phyloP scores from a whole-genome alignment of 176 grass and related monocot species.

The Poa pratensis region DNA sequence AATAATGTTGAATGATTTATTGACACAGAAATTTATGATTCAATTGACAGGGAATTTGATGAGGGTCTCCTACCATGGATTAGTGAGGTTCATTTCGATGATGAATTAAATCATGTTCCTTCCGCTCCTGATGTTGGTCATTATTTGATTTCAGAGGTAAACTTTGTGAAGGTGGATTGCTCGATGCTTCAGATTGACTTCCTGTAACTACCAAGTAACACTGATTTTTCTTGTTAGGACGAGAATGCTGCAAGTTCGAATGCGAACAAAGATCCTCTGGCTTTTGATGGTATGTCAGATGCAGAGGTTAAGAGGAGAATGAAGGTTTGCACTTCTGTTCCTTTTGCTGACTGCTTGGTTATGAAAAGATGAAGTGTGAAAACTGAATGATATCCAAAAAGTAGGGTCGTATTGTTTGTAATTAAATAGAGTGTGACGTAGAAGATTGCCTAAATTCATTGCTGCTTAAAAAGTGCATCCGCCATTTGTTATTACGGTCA shows the following conservation, averaged over 20 bases:
- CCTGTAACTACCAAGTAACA: conserved; percentile 29
- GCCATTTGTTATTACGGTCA: conserved; percentile 6
- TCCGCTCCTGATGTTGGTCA: conserved; percentile 70
- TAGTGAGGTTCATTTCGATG: conserved; percentile 60
- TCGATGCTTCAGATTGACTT: conserved; percentile 32
- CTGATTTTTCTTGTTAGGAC: conserved; percentile 51
- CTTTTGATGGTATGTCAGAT: conserved; percentile 70
- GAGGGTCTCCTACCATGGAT: conserved; percentile 67
- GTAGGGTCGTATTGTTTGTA: not conserved
- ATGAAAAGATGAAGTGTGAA: not conserved
- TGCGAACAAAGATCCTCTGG: conserved; percentile 58
- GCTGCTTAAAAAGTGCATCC: not conserved
- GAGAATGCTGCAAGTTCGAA: conserved; percentile 53
- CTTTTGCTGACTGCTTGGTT: conserved; percentile 14
- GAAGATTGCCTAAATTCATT: conserved; percentile 1
- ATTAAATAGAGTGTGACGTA: conserved; percentile 24
- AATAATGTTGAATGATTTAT: conserved; percentile 25
- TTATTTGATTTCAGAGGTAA: conserved; percentile 88
- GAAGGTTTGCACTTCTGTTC: conserved; percentile 59
- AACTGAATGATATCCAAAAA: conserved; percentile 4
- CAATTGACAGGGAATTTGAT: conserved; percentile 72
- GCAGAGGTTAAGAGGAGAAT: conserved; percentile 68
- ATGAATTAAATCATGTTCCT: conserved; percentile 63
- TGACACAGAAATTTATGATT: conserved; percentile 16
- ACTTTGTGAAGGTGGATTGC: not conserved